Percentiles rank a stretch among this genome's conserved stretches.
These are phyloP conservation scores for Cardiospermum halicacabum DNA, from an alignment of 345 rosid genomes.

Conservation along the genomic window DNA sequence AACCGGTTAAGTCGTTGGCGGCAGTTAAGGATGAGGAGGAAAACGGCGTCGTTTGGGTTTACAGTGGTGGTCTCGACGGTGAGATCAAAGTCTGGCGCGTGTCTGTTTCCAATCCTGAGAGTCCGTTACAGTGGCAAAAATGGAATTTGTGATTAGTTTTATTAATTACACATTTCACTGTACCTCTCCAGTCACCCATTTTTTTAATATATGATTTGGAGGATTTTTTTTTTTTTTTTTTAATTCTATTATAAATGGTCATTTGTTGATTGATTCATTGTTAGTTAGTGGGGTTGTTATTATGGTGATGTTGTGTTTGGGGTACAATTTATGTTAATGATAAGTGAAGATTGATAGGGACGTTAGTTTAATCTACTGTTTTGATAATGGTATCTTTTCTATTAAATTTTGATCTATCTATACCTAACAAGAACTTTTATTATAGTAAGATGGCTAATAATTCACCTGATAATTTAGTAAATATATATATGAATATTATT, in stretches of 20 bases:
- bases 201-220: conserved; percentile 10
- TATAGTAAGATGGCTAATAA: too few species aligned
- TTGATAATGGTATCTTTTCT: too few species aligned
- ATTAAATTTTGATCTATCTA: too few species aligned
- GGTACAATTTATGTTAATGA: neutral
- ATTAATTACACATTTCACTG: neutral
- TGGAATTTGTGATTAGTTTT: conserved; percentile 7
- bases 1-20: conserved; percentile 75
- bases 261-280: neutral
- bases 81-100: conserved; percentile 70
- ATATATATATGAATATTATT: too few species aligned
- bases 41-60: conserved; percentile 45
- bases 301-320: neutral
- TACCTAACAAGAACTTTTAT: too few species aligned
- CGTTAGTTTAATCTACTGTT: too few species aligned
- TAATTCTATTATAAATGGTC: neutral
- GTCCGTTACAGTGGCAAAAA: conserved; percentile 17
- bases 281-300: neutral
- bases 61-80: conserved; percentile 78
- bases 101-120: conserved; percentile 29
- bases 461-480: too few species aligned
- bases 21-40: conserved; percentile 36
- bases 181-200: neutral
- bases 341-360: too few species aligned
- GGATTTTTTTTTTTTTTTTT: neutral